Conservation (phyloP, 495 filamentous ascomycete species). For the Sporormia fimetaria region DNA sequence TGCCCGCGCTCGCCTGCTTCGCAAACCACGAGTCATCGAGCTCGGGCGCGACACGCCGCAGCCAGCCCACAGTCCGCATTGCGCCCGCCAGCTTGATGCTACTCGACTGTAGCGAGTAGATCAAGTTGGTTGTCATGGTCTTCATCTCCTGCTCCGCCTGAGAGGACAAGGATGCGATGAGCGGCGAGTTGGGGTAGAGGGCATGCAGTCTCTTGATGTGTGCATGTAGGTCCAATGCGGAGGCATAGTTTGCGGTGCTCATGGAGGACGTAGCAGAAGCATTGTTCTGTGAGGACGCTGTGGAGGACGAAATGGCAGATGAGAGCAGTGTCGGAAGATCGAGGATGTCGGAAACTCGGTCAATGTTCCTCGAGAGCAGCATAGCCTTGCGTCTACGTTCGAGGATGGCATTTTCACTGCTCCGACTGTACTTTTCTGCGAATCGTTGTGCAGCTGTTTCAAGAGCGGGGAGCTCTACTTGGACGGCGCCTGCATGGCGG, state of each 20-base stretch:
- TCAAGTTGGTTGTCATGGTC: slow-evolving; percentile 75
- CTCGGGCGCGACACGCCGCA: slow-evolving; percentile 77
- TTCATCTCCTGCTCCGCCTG: slow-evolving; percentile 86
- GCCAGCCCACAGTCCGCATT: slow-evolving; percentile 84
- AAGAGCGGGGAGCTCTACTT: slow-evolving; percentile 61
- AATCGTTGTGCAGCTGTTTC: slow-evolving; percentile 71
- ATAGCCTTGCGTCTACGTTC: slow-evolving; percentile 69
- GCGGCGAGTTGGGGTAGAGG: slow-evolving; percentile 65
- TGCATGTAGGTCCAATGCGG: slow-evolving; percentile 82
- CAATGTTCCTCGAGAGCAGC: slow-evolving; percentile 78
- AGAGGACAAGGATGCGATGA: slow-evolving; percentile 58
- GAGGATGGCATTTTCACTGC: slow-evolving; percentile 60
- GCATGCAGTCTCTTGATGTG: slow-evolving; percentile 81
- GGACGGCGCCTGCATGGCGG: slow-evolving; percentile 51
- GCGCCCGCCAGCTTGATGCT: slow-evolving; percentile 80
- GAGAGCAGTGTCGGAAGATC: slow-evolving; percentile 81
- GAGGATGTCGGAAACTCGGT: slow-evolving; percentile 79
- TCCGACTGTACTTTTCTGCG: slow-evolving; percentile 68
- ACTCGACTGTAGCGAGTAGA: slow-evolving; percentile 61
- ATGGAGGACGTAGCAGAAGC: slow-evolving; percentile 35
- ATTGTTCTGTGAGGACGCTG: slow-evolving; percentile 27
- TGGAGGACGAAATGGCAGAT: slow-evolving; percentile 54
- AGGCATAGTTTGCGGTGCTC: slow-evolving; percentile 68
- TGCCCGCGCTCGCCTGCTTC: slow-evolving; percentile 7
- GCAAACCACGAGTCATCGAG: slow-evolving; percentile 41